Base-by-base conservation (phyloP, 257 asterid species). In the Paulownia fortunei region DNA sequence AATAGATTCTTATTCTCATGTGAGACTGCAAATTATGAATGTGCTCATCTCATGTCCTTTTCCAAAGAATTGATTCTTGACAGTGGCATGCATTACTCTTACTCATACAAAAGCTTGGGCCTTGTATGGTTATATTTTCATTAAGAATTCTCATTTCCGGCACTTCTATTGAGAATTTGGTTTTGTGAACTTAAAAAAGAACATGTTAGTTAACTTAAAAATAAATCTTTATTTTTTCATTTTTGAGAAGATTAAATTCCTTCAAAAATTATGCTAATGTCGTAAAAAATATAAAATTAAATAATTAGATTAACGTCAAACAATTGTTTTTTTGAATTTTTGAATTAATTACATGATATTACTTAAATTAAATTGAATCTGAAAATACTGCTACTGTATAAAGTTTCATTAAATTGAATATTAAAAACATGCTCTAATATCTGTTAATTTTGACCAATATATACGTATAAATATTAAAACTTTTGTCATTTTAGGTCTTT, bases 1-100 rank as follows among this genome's bases (percentile, higher is more conserved):
- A 71, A 71, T 71, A 32, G 9, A 63, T 71, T 71, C 65, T 71
- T 62, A 71, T 51, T 71, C 76, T 54, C 21, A n/a, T 34, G 8
- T 47, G 74, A 26, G 24, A 47, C 26, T 69, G 69, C 39, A 24
- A 26, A 8, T 15, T 18, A 23, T 34, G 39, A 58, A 68, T 39
- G 13, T 69, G 58, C n/a, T n/a, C n/a, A n/a, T n/a, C 42, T 58
- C 36, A 24, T 26, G 15, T 10, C n/a, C 2, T 44, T 8, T 36
- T 18, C 18, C 36, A 6, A 32, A 71, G 76, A 71, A 71, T 52
- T 51, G 2, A 32, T 70, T 52, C 76, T 51, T 51, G 13, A 70
- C 6, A 24, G 37, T 62, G 34, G 41, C 6, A 24, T 37, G 58
- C 18, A 11, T 39, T 58, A 23, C 12, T 13, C 27, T 12, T 72